Evolutionary conservation across 495 filamentous ascomycete species (phyloP).

Genomic region (Astrothelium subdiscretum): DNA sequence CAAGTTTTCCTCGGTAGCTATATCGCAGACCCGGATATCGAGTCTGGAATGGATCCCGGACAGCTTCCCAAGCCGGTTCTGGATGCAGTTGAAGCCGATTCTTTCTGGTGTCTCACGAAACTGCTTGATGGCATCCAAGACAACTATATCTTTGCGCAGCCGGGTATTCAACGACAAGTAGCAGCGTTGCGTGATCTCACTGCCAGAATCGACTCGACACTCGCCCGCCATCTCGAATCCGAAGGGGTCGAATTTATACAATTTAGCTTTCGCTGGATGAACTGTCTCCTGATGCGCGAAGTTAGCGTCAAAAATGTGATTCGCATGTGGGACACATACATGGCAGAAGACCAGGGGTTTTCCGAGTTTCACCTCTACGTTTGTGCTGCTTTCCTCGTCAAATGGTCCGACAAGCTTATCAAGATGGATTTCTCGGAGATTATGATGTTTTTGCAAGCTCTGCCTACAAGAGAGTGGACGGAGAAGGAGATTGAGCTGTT

Average conservation of each 20-base stretch:
- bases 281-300: slow-evolving; percentile 94
- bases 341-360: slow-evolving; percentile 98
- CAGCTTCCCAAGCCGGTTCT: slow-evolving; percentile 82
- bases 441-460: slow-evolving; percentile 97
- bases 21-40: slow-evolving; percentile 84
- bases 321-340: slow-evolving; percentile 98
- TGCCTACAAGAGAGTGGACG: slow-evolving; percentile 91
- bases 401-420: slow-evolving; percentile 88
- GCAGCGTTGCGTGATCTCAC: slow-evolving; percentile 77
- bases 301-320: slow-evolving; percentile 92
- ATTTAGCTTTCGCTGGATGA: slow-evolving; percentile 99
- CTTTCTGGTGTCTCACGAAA: slow-evolving; percentile 97
- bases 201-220: slow-evolving; percentile 68
- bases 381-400: slow-evolving; percentile 95
- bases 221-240: slow-evolving; percentile 78
- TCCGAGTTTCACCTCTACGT: slow-evolving; percentile 97
- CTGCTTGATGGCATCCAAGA: slow-evolving; percentile 95
- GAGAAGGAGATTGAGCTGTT: slow-evolving; percentile 96
- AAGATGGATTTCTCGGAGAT: slow-evolving; percentile 96
- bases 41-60: slow-evolving; percentile 90
- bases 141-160: slow-evolving; percentile 95
- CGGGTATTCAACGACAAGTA: slow-evolving; percentile 91
- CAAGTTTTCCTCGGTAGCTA: slow-evolving; percentile 92
- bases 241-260: slow-evolving; percentile 97
- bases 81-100: slow-evolving; percentile 94